Evolutionary conservation across 805 yeast species (phyloP), one percentile per base, ranked within the genome.

Genomic region (Candida maris): DNA sequence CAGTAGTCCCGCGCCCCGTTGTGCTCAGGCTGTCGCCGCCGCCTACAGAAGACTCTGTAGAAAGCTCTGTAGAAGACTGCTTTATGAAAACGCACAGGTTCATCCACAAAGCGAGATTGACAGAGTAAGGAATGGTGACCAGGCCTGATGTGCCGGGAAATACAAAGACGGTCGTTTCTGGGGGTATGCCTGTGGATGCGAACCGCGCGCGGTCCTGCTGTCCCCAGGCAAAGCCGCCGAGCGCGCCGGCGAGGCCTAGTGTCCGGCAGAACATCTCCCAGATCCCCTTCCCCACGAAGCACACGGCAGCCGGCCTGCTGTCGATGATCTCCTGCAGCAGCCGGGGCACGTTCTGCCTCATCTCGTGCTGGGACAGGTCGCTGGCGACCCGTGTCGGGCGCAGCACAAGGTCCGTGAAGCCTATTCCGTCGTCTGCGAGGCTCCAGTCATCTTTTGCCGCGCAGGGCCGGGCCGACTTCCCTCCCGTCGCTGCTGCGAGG

Each of bases 121-220:
- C 68, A 0, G 57, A 61, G 38, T 61, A 62, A 19, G 66, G 59
- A 50, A 77, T 60, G 7, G 81, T 70, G 6, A 80, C 89, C 6
- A 84, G 57, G 2, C 91, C 91, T 4, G 87, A 80, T 0, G 89
- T 81, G 30, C 79, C 79, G 3, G 89, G 88, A 19, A 81, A 69
- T 5, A 83, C 87, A 55, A 68, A 78, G 0, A 76, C 54, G 4
- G 51, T 39, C n/a, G 51, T 41, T 9, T 39, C 57, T 45, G 19
- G 39, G 18, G 30, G 45, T 33, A 53, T 12, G 41, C 45, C 54
- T 62, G 41, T 24, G 46, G 37, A 18, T n/a, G 8, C n/a, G 26
- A 45, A 27, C 37, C 46, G 5, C 13, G 32, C 34, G 7, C 38
- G 42, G 27, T 53, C 41, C 48, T 62, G 73, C 28, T 51, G 35